Evolutionary conservation across 2,329 filamentous ascomycete genomes (phyloP).

Genomic region (Aspergillaceae sp.): DNA sequence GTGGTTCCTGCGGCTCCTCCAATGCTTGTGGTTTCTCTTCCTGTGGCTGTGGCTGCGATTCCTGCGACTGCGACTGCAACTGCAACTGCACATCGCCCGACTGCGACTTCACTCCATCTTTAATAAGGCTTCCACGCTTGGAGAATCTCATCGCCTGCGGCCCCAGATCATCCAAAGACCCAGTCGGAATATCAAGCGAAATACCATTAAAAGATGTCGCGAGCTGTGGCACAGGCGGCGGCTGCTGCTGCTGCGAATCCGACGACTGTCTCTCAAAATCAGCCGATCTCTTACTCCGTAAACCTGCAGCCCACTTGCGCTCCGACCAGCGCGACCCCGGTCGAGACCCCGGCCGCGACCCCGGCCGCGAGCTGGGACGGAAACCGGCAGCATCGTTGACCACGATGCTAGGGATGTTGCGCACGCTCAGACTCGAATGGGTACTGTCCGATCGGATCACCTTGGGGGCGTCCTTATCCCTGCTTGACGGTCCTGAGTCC

Average conservation of each 20-base stretch:
- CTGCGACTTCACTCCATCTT: slow-evolving; percentile 35
- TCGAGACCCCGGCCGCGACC: slow-evolving; percentile 22
- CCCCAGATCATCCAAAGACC: slow-evolving; percentile 45
- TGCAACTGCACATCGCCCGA: slow-evolving; percentile 6
- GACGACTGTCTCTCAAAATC: slow-evolving; percentile 25
- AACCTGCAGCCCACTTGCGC: slow-evolving; percentile 32
- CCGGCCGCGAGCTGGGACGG: slow-evolving; percentile 26
- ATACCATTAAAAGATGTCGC: slow-evolving; percentile 40
- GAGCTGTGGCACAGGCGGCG: slow-evolving; percentile 25
- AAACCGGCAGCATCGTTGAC: slow-evolving; percentile 25
- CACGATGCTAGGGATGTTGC: slow-evolving; percentile 33
- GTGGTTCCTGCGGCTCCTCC: slow-evolving; percentile 3
- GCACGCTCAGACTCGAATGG: slow-evolving; percentile 17
- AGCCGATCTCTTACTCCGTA: slow-evolving; percentile 25
- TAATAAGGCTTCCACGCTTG: slow-evolving; percentile 52
- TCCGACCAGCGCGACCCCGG: slow-evolving; percentile 38
- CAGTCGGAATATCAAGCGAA: slow-evolving; percentile 48
- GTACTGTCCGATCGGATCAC: slow-evolving; percentile 14
- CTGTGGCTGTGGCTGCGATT: slow-evolving; percentile 3
- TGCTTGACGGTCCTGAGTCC: slow-evolving; percentile 6
- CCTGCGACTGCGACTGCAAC: slow-evolving; percentile 4
- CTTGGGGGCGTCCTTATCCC: slow-evolving; percentile 5
- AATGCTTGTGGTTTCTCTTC: slow-evolving; percentile 8
- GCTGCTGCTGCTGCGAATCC: slow-evolving; percentile 2
- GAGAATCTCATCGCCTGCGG: slow-evolving; percentile 49